Evolutionary conservation across 345 rosid species (phyloP).

Genomic region (Gynandropsis gynandra): DNA sequence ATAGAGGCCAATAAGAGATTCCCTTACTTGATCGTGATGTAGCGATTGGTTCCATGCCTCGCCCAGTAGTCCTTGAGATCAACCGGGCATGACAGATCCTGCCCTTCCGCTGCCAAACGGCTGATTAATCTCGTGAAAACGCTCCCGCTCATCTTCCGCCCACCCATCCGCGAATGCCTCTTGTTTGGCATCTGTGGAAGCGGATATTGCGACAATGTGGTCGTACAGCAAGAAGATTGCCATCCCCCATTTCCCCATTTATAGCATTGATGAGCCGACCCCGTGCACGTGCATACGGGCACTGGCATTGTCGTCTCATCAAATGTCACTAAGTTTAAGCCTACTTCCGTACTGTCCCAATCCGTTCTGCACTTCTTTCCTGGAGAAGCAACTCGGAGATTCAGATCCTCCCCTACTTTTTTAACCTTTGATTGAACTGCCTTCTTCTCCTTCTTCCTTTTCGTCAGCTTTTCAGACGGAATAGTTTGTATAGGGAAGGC

Average conservation of each 20-base stretch:
- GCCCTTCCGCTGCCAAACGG: slow-evolving; percentile 67
- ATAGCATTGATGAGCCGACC: slow-evolving; percentile 68
- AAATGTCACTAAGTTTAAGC: slow-evolving; percentile 56
- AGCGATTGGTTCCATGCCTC: slow-evolving; percentile 89
- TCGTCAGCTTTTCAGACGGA: slow-evolving; percentile 40
- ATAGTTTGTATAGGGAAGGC: slow-evolving; percentile 47
- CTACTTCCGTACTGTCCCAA: slow-evolving; percentile 56
- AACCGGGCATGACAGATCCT: slow-evolving; percentile 54
- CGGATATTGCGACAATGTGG: slow-evolving; percentile 69
- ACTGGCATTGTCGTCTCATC: slow-evolving; percentile 69
- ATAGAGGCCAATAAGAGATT: neutral
- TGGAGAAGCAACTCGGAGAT: slow-evolving; percentile 39
- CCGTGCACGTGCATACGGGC: slow-evolving; percentile 86
- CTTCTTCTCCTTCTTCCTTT: slow-evolving; percentile 56
- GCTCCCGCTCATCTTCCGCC: slow-evolving; percentile 91
- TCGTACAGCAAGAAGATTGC: slow-evolving; percentile 98
- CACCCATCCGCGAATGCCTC: slow-evolving; percentile 80
- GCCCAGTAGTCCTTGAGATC: slow-evolving; percentile 95
- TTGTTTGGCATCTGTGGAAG: slow-evolving; percentile 89
- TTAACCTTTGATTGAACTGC: slow-evolving; percentile 34
- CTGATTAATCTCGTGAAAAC: slow-evolving; percentile 70
- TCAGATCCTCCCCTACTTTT: slow-evolving; percentile 57
- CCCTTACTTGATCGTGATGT: slow-evolving; percentile 83
- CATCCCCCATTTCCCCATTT: slow-evolving; percentile 98
- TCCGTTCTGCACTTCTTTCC: slow-evolving; percentile 57